Conservation (phyloP, 2,329 filamentous ascomycete genomes). For the Knufia fluminis region DNA sequence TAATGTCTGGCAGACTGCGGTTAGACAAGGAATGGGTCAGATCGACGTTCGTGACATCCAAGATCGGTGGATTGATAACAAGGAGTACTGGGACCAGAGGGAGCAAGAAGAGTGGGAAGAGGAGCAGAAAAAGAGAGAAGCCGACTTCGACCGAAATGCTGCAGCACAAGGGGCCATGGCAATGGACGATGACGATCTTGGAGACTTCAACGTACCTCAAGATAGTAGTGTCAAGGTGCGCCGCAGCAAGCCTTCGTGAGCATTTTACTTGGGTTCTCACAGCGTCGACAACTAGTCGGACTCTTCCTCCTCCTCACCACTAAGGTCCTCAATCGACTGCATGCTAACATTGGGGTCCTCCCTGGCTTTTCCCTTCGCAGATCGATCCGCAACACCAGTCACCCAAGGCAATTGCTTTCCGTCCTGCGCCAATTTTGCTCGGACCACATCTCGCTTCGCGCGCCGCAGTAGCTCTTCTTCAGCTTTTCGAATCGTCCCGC, state of each 20-base stretch:
- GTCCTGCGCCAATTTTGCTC: constrained; percentile 18
- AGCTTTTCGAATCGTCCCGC: constrained; percentile 83
- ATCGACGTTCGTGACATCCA: constrained; percentile 86
- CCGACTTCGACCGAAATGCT: constrained; percentile 24
- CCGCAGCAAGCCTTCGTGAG: constrained; percentile 10
- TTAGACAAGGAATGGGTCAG: constrained; percentile 59
- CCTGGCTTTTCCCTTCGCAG: background rate
- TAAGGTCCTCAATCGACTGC: constrained; percentile 36
- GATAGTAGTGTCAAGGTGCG: constrained; percentile 61
- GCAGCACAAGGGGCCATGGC: constrained; percentile 7
- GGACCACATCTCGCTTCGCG: constrained; percentile 60
- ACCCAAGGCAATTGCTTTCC: constrained; percentile 26
- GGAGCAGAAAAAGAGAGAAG: constrained; percentile 50
- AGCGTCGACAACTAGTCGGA: constrained; percentile 38
- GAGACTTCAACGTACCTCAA: constrained; percentile 36
- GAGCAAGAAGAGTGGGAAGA: constrained; percentile 69
- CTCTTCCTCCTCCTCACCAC: constrained; percentile 38
- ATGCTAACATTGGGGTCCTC: background rate
- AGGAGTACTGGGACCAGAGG: constrained; percentile 74
- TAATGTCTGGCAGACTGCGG: constrained; percentile 92
- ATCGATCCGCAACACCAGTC: background rate
- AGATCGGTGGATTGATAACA: constrained; percentile 88
- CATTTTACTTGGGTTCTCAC: background rate
- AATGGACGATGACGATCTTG: constrained; percentile 21
- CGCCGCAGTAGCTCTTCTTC: constrained; percentile 81